Percentiles rank a stretch among this genome's conserved stretches.
Conservation (phyloP, 805 yeast genomes). For the Schwanniomyces sp. region DNA sequence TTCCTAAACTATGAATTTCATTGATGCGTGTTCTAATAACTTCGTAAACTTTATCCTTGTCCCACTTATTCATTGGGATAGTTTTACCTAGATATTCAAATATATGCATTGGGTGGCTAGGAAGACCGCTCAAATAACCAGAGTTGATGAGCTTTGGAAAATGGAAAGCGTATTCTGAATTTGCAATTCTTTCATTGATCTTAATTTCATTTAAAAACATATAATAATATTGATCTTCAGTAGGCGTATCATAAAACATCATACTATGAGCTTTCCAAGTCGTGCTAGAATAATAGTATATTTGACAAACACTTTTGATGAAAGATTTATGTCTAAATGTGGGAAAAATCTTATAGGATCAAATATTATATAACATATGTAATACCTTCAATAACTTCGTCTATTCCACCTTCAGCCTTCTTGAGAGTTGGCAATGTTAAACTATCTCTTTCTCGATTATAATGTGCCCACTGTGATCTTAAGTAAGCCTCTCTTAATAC, state of each 20-base stretch:
- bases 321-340: neutral
- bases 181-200: constrained; percentile 1
- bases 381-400: neutral
- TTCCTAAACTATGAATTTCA: neutral
- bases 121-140: constrained; percentile 1
- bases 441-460: too few relatives aligned
- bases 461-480: too few relatives aligned
- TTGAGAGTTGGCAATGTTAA: too few relatives aligned
- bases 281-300: constrained; percentile 1
- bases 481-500: too few relatives aligned
- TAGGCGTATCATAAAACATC: neutral
- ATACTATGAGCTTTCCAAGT: neutral
- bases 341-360: neutral
- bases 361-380: neutral
- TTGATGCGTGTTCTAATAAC: neutral
- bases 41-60: neutral
- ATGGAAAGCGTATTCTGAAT: constrained; percentile 1
- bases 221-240: neutral
- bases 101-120: constrained; percentile 3
- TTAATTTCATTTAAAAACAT: constrained; percentile 3
- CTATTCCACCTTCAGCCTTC: neutral
- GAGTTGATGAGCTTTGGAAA: constrained; percentile 2
- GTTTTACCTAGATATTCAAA: constrained; percentile 2
- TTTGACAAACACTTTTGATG: constrained; percentile 2
- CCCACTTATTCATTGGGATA: neutral